These are phyloP conservation scores for Podaxis sp. DNA, from an alignment of 768 basidiomycete species.

Conservation along the genomic window DNA sequence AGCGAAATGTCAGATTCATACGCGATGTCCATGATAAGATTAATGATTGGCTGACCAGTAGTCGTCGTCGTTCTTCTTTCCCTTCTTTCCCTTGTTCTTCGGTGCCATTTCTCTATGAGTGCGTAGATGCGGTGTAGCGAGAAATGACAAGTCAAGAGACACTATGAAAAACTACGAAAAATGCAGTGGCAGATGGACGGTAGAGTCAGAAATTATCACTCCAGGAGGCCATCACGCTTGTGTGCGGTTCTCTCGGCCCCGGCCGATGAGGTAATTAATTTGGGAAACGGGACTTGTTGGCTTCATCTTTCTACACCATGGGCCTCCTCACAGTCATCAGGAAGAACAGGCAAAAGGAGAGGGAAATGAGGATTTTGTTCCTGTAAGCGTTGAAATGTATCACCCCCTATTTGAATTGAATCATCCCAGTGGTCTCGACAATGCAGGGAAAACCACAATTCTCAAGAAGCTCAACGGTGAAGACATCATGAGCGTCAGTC, in stretches of 20 bases:
- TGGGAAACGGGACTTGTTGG: neutral
- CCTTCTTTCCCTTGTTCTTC: conserved; percentile 83
- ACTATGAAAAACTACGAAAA: neutral
- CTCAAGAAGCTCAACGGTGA: conserved; percentile 93
- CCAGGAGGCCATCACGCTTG: neutral
- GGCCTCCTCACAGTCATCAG: conserved; percentile 96
- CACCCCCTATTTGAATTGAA: conserved; percentile 14
- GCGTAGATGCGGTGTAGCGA: neutral
- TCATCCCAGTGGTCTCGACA: conserved; percentile 82
- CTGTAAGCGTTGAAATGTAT: conserved; percentile 48
- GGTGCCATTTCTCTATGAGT: conserved; percentile 40
- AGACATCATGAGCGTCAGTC: conserved; percentile 84
- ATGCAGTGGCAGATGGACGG: neutral
- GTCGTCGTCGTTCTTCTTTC: conserved; percentile 79
- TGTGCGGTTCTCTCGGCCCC: conserved; percentile 1
- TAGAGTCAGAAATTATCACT: conserved; percentile 2
- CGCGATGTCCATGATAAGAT: neutral
- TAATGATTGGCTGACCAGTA: conserved; percentile 57
- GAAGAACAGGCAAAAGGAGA: conserved; percentile 93
- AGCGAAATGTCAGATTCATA: conserved; percentile 16
- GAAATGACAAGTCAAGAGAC: too few species aligned
- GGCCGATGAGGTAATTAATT: neutral
- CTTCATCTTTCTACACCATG: conserved; percentile 43
- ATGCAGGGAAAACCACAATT: conserved; percentile 98
- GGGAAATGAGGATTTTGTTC: conserved; percentile 95